Evolutionary conservation across 2,329 filamentous ascomycete species (phyloP), one percentile per base, ranked within the genome.

Genomic region (Tolypocladium inflatum): DNA sequence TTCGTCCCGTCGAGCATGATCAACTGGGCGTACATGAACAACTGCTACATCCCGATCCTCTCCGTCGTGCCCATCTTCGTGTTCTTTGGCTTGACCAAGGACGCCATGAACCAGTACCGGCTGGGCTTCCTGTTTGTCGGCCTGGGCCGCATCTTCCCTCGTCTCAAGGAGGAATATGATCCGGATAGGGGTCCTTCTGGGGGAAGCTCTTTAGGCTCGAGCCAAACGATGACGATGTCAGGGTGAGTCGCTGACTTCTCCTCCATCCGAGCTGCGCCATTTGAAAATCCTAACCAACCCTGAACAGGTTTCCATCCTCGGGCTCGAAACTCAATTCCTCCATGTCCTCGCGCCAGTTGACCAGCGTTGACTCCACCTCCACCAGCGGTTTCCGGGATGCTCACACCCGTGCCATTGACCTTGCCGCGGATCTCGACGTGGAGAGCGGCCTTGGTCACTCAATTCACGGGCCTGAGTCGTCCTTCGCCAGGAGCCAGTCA

Each of bases 1-100:
- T 76, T 78, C 57, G 59, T 76, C 2, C 73, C 77, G 0, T 78
- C 75, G 33, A 70, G 70, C 59, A 55, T 71, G 19, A 63, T 80
- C 17, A 64, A 66, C 15, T 78, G 76, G 55, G 56, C 66, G 1
- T 64, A 71, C 54, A 63, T 80, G 63, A 79, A 80, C 62, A 73
- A 74, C 59, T 73, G 71, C 56, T 85, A 80, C 69, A 73, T 83
- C 23, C 61, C 74, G 26, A 78, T 81, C 56, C 55, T 80, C 2
- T 76, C 79, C 2, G 70, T 74, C 5, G 64, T 79, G 1, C 73
- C 77, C 53, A 73, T 84, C 54, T 79, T 83, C 48, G 48, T 76
- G 37, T 82, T 82, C 67, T 85, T 84, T 57, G 82, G 82, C 52
- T 76, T 76, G 59, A 82, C 78, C n/a, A 74, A 73, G 33, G 81